These are phyloP conservation scores for Fraxinus nigra DNA, from an alignment of 305 asterid species.

Conservation along the genomic window DNA sequence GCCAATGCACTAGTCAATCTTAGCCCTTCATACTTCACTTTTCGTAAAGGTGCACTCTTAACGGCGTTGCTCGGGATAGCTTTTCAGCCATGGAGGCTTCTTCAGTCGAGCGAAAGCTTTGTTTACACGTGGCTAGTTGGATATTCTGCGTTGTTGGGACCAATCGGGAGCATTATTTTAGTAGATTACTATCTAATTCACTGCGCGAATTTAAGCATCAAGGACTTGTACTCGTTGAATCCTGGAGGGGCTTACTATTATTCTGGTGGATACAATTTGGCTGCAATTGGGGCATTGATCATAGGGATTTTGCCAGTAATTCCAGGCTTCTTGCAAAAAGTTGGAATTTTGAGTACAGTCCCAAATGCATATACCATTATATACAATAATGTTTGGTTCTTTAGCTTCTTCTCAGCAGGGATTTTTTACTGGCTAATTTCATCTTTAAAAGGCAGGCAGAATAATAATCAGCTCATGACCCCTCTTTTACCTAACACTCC, in stretches of 20 bases:
- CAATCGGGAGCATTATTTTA: constrained; percentile 63
- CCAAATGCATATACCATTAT: constrained; percentile 30
- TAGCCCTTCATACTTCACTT: constrained; percentile 67
- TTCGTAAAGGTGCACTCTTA: constrained; percentile 58
- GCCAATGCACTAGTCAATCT: constrained; percentile 82
- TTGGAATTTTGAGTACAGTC: constrained; percentile 49
- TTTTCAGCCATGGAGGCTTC: constrained; percentile 88
- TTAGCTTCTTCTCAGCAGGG: constrained; percentile 73
- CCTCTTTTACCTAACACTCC: constrained; percentile 38
- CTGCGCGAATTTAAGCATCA: constrained; percentile 32
- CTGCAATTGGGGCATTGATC: constrained; percentile 54
- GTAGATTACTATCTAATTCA: constrained; percentile 66
- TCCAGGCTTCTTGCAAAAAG: constrained; percentile 75
- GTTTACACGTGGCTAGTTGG: constrained; percentile 92
- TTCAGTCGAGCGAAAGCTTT: constrained; percentile 79
- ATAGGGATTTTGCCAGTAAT: constrained; percentile 75
- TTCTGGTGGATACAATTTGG: constrained; percentile 58
- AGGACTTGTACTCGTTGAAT: constrained; percentile 54
- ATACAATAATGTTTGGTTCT: constrained; percentile 85
- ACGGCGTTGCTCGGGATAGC: constrained; percentile 75
- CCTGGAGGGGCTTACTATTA: constrained; percentile 66
- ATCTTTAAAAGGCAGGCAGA: constrained; percentile 18
- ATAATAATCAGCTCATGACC: constrained; percentile 15
- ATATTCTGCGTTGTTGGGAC: constrained; percentile 77
- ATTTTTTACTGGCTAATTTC: constrained; percentile 48